These are phyloP conservation scores for Rhodomyrtus psidioides DNA, from an alignment of 441 rosid species.

Conservation along the genomic window DNA sequence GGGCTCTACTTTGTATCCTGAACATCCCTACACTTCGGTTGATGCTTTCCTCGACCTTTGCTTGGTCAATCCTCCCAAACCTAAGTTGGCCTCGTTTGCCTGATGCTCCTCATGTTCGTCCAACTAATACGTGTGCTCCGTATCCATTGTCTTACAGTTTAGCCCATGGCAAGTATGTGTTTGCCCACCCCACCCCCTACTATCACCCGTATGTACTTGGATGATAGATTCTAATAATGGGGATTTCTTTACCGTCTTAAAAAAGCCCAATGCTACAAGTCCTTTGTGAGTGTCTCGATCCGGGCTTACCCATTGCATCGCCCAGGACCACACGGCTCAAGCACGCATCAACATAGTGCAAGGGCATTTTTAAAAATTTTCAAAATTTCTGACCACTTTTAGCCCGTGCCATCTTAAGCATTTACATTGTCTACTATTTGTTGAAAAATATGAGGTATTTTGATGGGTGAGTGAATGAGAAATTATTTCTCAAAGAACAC, in stretches of 20 bases:
- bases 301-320: background rate
- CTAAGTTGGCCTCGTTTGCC: conserved; percentile 18
- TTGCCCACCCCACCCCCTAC: background rate
- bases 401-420: conserved; percentile 10
- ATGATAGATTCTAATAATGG: background rate
- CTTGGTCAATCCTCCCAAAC: conserved; percentile 19
- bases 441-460: too few species aligned
- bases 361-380: background rate
- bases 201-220: background rate
- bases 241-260: background rate
- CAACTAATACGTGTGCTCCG: background rate
- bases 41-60: conserved; percentile 23
- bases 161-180: background rate
- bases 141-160: background rate
- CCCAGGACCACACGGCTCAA: background rate
- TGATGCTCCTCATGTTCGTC: background rate
- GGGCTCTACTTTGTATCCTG: conserved; percentile 31
- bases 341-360: background rate
- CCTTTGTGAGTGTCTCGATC: background rate
- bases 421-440: background rate
- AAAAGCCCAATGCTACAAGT: background rate
- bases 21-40: conserved; percentile 25
- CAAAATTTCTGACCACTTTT: background rate
- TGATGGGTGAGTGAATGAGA: too few species aligned
- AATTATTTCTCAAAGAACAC: too few species aligned